These are phyloP conservation scores for Turnera subulata DNA, from an alignment of 345 rosid genomes.

Conservation along the genomic window DNA sequence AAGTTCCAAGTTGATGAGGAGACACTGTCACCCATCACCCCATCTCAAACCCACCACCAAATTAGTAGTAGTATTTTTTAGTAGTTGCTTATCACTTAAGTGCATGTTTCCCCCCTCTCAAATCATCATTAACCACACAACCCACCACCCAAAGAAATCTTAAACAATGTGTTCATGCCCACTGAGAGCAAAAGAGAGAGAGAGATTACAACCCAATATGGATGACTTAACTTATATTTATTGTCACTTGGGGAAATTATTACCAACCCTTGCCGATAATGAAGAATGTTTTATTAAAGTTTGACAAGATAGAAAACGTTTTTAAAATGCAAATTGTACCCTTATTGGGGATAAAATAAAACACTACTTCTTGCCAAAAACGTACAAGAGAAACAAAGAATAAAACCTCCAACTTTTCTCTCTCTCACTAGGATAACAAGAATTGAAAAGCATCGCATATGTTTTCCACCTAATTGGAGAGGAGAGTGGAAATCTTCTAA, in stretches of 20 bases:
- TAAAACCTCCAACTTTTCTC: no score
- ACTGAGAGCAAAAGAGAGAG: background rate
- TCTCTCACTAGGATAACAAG: no score
- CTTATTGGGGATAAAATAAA: no score
- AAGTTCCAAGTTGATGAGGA: constrained; percentile 14
- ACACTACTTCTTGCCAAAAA: no score
- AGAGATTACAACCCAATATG: background rate
- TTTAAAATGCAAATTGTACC: no score
- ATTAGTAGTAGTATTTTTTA: background rate
- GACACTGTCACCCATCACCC: constrained; percentile 4
- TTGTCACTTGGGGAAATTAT: background rate
- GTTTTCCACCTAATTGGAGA: no score
- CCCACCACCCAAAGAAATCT: background rate
- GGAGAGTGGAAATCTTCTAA: no score
- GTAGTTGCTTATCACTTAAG: background rate
- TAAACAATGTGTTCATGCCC: background rate
- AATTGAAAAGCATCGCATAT: no score
- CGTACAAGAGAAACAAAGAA: no score
- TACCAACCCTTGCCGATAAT: background rate
- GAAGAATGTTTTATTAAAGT: background rate
- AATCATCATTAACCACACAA: background rate
- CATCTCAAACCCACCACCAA: constrained; percentile 16
- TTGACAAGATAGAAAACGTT: background rate
- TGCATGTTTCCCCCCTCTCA: background rate
- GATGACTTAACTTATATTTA: background rate